phyloP scores from a whole-genome alignment of 495 filamentous ascomycete genomes.

The Aspergillus mulundensis region DNA sequence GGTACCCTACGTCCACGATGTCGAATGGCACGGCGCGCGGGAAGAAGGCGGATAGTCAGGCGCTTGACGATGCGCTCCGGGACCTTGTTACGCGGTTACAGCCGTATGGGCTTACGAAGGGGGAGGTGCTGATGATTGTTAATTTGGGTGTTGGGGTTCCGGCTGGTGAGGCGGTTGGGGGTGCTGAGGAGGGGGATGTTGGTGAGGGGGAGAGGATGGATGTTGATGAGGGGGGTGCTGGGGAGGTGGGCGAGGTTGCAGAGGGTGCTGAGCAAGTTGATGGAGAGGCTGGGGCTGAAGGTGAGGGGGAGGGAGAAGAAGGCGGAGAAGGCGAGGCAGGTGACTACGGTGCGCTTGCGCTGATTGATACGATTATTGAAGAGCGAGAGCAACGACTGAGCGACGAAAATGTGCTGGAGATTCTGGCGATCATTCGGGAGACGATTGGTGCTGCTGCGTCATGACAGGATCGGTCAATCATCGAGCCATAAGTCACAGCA shows the following conservation, averaged over 20 bases:
- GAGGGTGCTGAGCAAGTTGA: conserved; percentile 22
- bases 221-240: conserved; percentile 13
- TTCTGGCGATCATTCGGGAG: conserved; percentile 37
- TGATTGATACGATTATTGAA: conserved; percentile 43
- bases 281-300: too few species aligned
- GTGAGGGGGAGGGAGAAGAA: conserved; percentile 21
- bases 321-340: conserved; percentile 25
- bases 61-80: conserved; percentile 35
- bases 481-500: background rate
- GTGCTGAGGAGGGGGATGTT: conserved; percentile 1
- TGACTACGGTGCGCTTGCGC: conserved; percentile 36
- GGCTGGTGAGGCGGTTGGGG: background rate
- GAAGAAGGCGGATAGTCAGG: conserved; percentile 20
- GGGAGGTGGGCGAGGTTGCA: conserved; percentile 1
- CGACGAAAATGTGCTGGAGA: conserved; percentile 31
- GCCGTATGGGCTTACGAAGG: conserved; percentile 54
- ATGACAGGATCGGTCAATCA: background rate
- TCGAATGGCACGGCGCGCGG: conserved; percentile 13
- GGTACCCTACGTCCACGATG: conserved; percentile 30
- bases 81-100: conserved; percentile 39
- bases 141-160: conserved; percentile 49
- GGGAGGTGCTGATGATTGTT: conserved; percentile 61
- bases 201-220: conserved; percentile 16
- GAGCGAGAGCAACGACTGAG: conserved; percentile 39
- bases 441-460: conserved; percentile 19